These are phyloP conservation scores for Dioscorea cayenensis DNA, from an alignment of 116 monocot species.

Conservation along the genomic window DNA sequence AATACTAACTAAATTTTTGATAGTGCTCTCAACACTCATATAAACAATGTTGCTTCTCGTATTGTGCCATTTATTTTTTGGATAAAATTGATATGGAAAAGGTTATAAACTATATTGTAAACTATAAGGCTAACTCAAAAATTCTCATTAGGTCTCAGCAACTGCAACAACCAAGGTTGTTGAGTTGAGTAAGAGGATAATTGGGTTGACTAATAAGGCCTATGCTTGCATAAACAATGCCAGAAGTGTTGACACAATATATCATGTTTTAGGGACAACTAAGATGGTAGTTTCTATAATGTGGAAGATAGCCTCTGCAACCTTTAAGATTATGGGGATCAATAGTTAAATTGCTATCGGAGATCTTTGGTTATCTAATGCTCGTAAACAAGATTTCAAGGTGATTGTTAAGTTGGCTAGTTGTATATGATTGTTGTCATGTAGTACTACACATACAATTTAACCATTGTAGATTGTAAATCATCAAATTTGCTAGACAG, in stretches of 20 bases:
- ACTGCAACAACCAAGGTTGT: too few relatives aligned
- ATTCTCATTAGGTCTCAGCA: too few relatives aligned
- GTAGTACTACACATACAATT: too few relatives aligned
- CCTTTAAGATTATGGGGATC: constrained; percentile 34
- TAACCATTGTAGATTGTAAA: too few relatives aligned
- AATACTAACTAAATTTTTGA: too few relatives aligned
- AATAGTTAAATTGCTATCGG: constrained; percentile 76
- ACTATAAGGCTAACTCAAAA: too few relatives aligned
- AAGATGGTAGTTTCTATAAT: constrained; percentile 40
- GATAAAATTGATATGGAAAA: too few relatives aligned
- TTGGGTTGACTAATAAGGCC: constrained; percentile 58
- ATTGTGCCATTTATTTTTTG: too few relatives aligned
- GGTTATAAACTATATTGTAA: too few relatives aligned
- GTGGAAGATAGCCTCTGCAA: constrained; percentile 24
- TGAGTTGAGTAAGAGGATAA: constrained; percentile 42
- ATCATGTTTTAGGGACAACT: constrained; percentile 42
- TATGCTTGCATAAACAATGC: constrained; percentile 31
- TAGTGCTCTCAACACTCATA: too few relatives aligned
- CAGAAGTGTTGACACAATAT: constrained; percentile 37
- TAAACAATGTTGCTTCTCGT: too few relatives aligned
- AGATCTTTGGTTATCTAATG: constrained; percentile 55
- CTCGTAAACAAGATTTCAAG: constrained; percentile 41
- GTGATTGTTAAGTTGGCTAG: constrained; percentile 48
- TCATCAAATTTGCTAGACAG: too few relatives aligned
- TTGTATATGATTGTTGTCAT: constrained; percentile 1